Percentiles rank a stretch among this genome's conserved stretches.
Evolutionary conservation across 1,284 basidiomycete genomes (phyloP).

Genomic region (Rhodotorula sp.): DNA sequence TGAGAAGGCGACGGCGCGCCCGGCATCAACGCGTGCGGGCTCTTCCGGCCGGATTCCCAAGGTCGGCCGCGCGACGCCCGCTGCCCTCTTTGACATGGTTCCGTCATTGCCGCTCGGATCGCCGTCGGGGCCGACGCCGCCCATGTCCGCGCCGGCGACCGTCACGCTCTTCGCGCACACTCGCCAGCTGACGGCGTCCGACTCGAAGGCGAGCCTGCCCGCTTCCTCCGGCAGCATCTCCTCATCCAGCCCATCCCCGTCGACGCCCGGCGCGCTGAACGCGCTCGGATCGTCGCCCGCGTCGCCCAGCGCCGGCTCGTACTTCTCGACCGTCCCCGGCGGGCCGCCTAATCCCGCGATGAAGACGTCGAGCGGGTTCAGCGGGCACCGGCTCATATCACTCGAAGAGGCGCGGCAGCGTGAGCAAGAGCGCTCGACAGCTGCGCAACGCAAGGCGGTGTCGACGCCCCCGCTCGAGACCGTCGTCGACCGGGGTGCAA

Average conservation of each 20-base stretch:
- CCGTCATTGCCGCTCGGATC: not conserved
- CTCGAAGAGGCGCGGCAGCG: conserved; percentile 36
- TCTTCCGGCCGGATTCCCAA: not conserved
- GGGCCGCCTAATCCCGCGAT: not conserved
- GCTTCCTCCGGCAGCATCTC: not conserved
- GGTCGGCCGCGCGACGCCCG: not conserved
- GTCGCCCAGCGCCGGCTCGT: not conserved
- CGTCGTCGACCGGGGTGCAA: no score
- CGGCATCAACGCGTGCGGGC: not conserved
- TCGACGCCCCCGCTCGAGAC: conserved; percentile 12
- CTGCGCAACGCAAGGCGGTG: conserved; percentile 11
- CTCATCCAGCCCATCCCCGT: not conserved
- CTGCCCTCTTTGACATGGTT: conserved; percentile 10
- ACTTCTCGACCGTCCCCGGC: conserved; percentile 26
- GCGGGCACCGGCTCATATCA: conserved; percentile 39
- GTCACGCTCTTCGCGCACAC: conserved; percentile 16
- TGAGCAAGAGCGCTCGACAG: conserved; percentile 25
- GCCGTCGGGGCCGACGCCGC: not conserved
- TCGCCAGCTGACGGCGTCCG: conserved; percentile 2
- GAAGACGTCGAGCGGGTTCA: conserved; percentile 1
- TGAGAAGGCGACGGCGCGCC: not conserved
- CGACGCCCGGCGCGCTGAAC: conserved; percentile 11
- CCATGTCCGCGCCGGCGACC: conserved; percentile 3
- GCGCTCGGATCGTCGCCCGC: not conserved
- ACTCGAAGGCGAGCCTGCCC: conserved; percentile 19